Evolutionary conservation across 2,329 filamentous ascomycete genomes (phyloP).

Genomic region (Chrysoporthe puriensis): DNA sequence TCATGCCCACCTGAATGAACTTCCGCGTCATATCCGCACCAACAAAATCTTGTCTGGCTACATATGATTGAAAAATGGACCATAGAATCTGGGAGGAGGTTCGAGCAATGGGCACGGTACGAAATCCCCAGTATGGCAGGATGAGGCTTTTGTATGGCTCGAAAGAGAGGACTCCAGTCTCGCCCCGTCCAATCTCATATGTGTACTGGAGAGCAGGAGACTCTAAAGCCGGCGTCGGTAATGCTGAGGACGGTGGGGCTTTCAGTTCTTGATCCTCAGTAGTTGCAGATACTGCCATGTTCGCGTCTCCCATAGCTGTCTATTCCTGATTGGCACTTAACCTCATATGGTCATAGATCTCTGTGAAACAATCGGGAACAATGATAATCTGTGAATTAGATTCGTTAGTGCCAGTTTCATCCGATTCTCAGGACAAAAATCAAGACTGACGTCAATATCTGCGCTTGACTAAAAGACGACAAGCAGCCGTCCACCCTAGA

Average conservation of each 20-base stretch:
- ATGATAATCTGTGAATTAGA: background rate
- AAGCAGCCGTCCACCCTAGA: background rate
- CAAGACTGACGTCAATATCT: too few relatives aligned
- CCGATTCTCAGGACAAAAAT: too few relatives aligned
- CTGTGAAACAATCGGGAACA: background rate
- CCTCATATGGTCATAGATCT: background rate
- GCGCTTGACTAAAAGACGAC: too few relatives aligned
- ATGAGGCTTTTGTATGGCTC: slow-evolving; percentile 66
- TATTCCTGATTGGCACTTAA: background rate
- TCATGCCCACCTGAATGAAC: slow-evolving; percentile 70
- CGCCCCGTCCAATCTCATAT: slow-evolving; percentile 63
- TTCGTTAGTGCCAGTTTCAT: background rate
- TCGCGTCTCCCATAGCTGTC: background rate
- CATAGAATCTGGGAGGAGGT: slow-evolving; percentile 54
- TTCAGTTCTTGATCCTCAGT: background rate
- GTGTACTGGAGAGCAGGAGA: slow-evolving; percentile 19
- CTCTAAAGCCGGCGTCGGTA: slow-evolving; percentile 19
- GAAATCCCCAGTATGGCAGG: slow-evolving; percentile 64
- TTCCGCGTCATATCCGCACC: slow-evolving; percentile 68
- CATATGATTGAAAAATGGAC: slow-evolving; percentile 55
- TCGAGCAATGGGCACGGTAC: slow-evolving; percentile 53
- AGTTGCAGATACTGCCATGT: background rate
- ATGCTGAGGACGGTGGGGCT: slow-evolving; percentile 16
- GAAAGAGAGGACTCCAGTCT: slow-evolving; percentile 63
- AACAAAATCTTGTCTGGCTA: slow-evolving; percentile 58